These are phyloP conservation scores for Primulina huaijiensis DNA, from an alignment of 257 asterid genomes.

Conservation along the genomic window DNA sequence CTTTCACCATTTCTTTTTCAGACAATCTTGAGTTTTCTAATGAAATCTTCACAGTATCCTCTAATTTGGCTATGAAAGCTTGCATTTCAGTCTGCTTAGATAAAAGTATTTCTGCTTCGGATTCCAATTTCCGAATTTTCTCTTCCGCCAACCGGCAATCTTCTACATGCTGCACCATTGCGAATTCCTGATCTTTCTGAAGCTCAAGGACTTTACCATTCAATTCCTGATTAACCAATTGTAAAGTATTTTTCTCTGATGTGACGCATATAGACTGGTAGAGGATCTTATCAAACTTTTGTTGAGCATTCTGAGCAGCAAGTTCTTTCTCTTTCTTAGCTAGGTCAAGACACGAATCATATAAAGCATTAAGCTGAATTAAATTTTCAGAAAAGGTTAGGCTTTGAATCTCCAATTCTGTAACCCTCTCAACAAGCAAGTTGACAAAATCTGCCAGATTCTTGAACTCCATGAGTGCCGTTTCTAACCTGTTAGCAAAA, in stretches of 20 bases:
- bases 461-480: conserved; percentile 60
- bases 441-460: conserved; percentile 63
- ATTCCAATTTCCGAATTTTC: conserved; percentile 61
- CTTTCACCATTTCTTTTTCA: conserved; percentile 64
- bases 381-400: conserved; percentile 54
- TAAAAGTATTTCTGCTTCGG: conserved; percentile 59
- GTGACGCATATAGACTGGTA: conserved; percentile 39
- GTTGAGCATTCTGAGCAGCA: conserved; percentile 58
- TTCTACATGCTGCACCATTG: conserved; percentile 92
- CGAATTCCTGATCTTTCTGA: conserved; percentile 81
- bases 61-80: conserved; percentile 50
- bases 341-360: conserved; percentile 63
- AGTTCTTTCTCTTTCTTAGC: conserved; percentile 66
- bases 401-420: conserved; percentile 76
- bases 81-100: conserved; percentile 69
- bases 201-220: conserved; percentile 59
- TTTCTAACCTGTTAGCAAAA: conserved; percentile 46
- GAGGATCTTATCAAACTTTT: conserved; percentile 57
- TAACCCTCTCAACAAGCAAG: conserved; percentile 52
- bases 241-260: conserved; percentile 62
- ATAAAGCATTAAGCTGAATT: conserved; percentile 57
- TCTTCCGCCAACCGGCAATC: conserved; percentile 83
- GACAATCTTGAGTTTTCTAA: conserved; percentile 63
- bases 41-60: conserved; percentile 48
- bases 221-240: conserved; percentile 57